phyloP scores from a whole-genome alignment of 768 basidiomycete genomes.

The Strobilomyces confusus region DNA sequence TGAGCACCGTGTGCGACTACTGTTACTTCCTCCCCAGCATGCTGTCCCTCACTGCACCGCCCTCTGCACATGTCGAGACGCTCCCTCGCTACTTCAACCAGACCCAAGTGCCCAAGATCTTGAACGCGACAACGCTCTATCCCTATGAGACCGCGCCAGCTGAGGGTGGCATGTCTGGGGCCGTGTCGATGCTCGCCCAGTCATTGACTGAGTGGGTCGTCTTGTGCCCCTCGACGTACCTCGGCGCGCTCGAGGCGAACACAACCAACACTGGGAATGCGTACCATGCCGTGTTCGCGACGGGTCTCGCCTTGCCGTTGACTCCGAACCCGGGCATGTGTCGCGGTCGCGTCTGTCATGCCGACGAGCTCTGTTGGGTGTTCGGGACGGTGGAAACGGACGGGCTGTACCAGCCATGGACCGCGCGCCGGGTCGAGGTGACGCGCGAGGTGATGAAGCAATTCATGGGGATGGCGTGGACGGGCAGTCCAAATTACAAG shows the following conservation, averaged over 20 bases:
- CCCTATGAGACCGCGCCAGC: slow-evolving; percentile 13
- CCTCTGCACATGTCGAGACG: slow-evolving; percentile 3
- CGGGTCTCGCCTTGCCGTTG: slow-evolving; percentile 9
- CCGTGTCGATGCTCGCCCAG: slow-evolving; percentile 10
- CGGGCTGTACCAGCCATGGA: slow-evolving; percentile 15
- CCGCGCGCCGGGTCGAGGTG: not conserved
- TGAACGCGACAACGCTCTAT: slow-evolving; percentile 12
- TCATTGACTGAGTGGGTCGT: slow-evolving; percentile 12
- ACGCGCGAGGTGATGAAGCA: slow-evolving; percentile 8
- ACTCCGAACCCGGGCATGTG: slow-evolving; percentile 13
- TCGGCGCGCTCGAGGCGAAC: slow-evolving; percentile 14
- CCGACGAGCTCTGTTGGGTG: slow-evolving; percentile 19
- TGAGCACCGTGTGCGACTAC: slow-evolving; percentile 12
- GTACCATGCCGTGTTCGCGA: slow-evolving; percentile 12
- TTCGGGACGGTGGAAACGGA: slow-evolving; percentile 20
- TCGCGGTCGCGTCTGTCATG: slow-evolving; percentile 14
- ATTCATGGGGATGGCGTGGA: slow-evolving; percentile 16
- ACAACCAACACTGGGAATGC: slow-evolving; percentile 14
- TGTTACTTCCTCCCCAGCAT: slow-evolving; percentile 20
- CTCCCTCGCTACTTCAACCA: slow-evolving; percentile 6
- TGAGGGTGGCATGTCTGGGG: slow-evolving; percentile 8
- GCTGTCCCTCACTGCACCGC: slow-evolving; percentile 9
- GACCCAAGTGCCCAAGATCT: slow-evolving; percentile 6
- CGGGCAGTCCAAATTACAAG: slow-evolving; percentile 14
- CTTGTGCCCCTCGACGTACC: slow-evolving; percentile 13